phyloP scores from a whole-genome alignment of 192 early-diverging fungal species.

The Coemansia sp. region DNA sequence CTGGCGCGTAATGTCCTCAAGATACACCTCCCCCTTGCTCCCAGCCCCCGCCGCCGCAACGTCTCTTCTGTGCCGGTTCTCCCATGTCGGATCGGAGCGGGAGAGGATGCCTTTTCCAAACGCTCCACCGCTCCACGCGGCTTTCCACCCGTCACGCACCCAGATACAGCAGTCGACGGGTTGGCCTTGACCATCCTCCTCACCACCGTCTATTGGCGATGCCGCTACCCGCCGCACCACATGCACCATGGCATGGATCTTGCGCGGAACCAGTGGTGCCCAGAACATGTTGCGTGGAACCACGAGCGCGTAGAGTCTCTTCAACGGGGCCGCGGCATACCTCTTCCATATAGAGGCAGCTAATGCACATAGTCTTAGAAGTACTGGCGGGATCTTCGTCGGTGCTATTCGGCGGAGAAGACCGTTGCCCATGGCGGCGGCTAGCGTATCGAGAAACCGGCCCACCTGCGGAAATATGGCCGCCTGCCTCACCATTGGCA shows the following conservation, averaged over 20 bases:
- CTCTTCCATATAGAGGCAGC: neutral
- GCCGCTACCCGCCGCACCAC: constrained; percentile 1
- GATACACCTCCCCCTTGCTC: constrained; percentile 7
- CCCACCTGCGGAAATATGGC: constrained; percentile 41
- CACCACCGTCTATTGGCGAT: no score
- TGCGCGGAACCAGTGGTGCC: constrained; percentile 16
- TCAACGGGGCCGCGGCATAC: neutral
- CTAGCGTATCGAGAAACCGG: constrained; percentile 12
- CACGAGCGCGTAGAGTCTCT: neutral
- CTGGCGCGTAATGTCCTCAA: constrained; percentile 40
- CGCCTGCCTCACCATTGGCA: constrained; percentile 25
- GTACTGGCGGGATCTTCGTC: neutral
- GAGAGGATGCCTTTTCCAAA: constrained; percentile 81
- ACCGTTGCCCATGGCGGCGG: no score
- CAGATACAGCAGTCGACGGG: constrained; percentile 40
- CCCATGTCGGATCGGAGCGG: constrained; percentile 79
- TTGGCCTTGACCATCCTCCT: neutral
- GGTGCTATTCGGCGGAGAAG: neutral
- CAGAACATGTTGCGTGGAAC: constrained; percentile 29
- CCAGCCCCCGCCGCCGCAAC: neutral
- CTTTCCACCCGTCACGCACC: constrained; percentile 7
- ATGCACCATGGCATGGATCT: constrained; percentile 14
- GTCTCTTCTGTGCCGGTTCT: constrained; percentile 28
- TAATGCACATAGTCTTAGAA: neutral
- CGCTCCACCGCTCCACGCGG: constrained; percentile 65